These are phyloP conservation scores for Sporisorium reilianum DNA, from an alignment of 1,284 basidiomycete genomes.

Conservation along the genomic window DNA sequence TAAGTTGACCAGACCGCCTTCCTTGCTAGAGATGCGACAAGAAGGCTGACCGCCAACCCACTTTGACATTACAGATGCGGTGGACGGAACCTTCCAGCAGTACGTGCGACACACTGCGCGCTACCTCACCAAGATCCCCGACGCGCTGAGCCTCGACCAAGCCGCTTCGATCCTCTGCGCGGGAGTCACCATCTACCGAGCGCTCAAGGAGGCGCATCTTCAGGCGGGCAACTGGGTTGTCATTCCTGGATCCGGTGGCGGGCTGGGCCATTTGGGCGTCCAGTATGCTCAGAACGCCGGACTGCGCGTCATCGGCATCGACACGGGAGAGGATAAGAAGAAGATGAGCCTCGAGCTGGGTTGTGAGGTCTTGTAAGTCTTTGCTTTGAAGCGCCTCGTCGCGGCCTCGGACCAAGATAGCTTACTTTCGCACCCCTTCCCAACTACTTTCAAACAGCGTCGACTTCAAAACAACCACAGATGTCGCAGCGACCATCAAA, in stretches of 20 bases:
- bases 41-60: neutral
- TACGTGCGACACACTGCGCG: constrained; percentile 76
- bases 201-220: constrained; percentile 79
- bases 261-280: constrained; percentile 71
- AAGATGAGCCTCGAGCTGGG: constrained; percentile 79
- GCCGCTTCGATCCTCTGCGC: constrained; percentile 85
- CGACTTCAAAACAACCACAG: constrained; percentile 76
- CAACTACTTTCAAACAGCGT: constrained; percentile 71
- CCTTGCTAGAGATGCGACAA: neutral
- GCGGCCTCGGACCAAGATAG: too few relatives aligned
- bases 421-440: neutral
- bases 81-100: constrained; percentile 85
- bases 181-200: constrained; percentile 86
- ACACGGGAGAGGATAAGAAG: constrained; percentile 81
- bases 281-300: constrained; percentile 59
- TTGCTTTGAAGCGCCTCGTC: neutral
- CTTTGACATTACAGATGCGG: constrained; percentile 63
- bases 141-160: constrained; percentile 75
- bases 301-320: constrained; percentile 82
- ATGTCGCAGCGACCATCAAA: constrained; percentile 77
- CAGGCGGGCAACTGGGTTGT: constrained; percentile 82
- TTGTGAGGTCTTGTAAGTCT: constrained; percentile 75
- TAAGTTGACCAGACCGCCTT: constrained; percentile 17
- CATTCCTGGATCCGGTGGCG: constrained; percentile 80
- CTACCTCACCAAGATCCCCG: constrained; percentile 74